These are phyloP conservation scores for Plenodomus lindquistii DNA, from an alignment of 2,329 filamentous ascomycete species.

Conservation along the genomic window DNA sequence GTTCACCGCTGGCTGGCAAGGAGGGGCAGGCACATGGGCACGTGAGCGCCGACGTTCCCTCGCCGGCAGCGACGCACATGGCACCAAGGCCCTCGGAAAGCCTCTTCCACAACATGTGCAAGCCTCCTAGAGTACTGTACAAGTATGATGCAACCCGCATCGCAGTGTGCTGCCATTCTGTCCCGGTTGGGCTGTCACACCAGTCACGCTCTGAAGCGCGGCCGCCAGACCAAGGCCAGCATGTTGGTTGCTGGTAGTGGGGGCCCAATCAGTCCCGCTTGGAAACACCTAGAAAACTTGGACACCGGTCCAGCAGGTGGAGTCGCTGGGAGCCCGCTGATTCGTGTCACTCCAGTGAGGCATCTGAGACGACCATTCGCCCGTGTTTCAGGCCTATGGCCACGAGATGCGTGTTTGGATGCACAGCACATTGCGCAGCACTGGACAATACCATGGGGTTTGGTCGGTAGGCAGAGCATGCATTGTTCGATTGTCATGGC, in stretches of 20 bases:
- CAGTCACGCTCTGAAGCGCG: constrained; percentile 27
- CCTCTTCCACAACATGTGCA: too few species aligned
- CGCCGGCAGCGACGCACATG: too few species aligned
- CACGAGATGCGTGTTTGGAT: constrained; percentile 6
- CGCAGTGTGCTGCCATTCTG: constrained; percentile 4
- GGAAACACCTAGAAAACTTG: constrained; percentile 42
- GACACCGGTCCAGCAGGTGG: constrained; percentile 14
- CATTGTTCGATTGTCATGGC: too few species aligned
- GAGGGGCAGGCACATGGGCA: constrained; percentile 17
- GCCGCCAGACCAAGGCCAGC: constrained; percentile 21
- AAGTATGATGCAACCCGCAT: too few species aligned
- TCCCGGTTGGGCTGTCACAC: constrained; percentile 21
- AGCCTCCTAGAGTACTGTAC: too few species aligned
- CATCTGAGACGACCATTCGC: constrained; percentile 4
- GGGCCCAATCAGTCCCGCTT: constrained; percentile 34
- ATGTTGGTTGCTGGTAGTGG: constrained; percentile 9
- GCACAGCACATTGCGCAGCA: constrained; percentile 5
- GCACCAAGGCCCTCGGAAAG: too few species aligned
- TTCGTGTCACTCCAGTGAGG: constrained; percentile 26
- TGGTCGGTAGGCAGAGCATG: neutral
- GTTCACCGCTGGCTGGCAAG: constrained; percentile 3
- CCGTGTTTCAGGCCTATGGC: constrained; percentile 4
- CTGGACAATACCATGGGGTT: neutral
- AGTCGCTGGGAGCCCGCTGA: constrained; percentile 19
- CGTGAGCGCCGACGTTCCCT: constrained; percentile 7